Evolutionary conservation across 2,329 filamentous ascomycete genomes (phyloP).

Genomic region (Bipolaris victoriae): DNA sequence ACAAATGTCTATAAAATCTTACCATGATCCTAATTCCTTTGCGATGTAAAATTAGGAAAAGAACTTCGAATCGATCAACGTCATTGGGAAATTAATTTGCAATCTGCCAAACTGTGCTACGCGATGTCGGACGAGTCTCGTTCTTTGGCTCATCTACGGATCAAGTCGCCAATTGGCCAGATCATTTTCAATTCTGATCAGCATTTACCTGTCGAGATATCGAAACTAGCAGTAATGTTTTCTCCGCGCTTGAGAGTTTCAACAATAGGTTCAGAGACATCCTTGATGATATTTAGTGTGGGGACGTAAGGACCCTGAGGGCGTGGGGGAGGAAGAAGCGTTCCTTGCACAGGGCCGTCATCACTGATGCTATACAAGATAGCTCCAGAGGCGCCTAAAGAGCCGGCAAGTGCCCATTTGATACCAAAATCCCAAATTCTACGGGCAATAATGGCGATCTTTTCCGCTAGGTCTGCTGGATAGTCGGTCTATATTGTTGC

Average conservation of each 20-base stretch:
- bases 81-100: too few species aligned
- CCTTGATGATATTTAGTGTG: conserved; percentile 68
- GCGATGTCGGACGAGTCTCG: too few species aligned
- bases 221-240: neutral
- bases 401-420: conserved; percentile 72
- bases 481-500: conserved; percentile 58
- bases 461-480: conserved; percentile 62
- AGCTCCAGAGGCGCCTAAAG: conserved; percentile 72
- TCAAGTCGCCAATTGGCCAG: too few species aligned
- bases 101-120: too few species aligned
- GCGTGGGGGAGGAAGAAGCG: conserved; percentile 67
- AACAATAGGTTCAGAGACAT: neutral
- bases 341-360: conserved; percentile 63
- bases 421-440: conserved; percentile 73
- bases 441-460: conserved; percentile 73
- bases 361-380: conserved; percentile 75
- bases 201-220: conserved; percentile 13
- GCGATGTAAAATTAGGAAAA: too few species aligned
- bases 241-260: neutral
- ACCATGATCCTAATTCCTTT: too few species aligned
- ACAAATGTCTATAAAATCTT: conserved; percentile 41
- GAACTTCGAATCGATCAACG: too few species aligned
- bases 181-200: too few species aligned
- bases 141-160: too few species aligned
- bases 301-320: conserved; percentile 64